Evolutionary conservation across 768 basidiomycete genomes (phyloP).

Genomic region (Trametes sanguinea): DNA sequence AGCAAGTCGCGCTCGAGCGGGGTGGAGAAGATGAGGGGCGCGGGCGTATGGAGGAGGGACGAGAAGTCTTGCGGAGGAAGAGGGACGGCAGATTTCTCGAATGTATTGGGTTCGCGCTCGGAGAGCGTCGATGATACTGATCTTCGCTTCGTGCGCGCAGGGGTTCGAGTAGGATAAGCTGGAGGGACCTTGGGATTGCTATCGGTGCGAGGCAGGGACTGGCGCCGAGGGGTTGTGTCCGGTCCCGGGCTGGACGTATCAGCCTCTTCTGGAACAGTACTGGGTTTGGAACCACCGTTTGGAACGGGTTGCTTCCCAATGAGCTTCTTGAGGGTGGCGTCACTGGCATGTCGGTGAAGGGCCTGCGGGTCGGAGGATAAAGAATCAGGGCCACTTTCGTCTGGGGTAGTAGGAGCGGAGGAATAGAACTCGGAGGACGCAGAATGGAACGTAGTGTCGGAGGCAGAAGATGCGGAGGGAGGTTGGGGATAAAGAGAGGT

Average conservation of each 20-base stretch:
- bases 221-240: slow-evolving; percentile 31
- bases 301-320: slow-evolving; percentile 17
- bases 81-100: slow-evolving; percentile 45
- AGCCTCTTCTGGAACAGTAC: slow-evolving; percentile 57
- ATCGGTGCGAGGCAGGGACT: slow-evolving; percentile 29
- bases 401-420: slow-evolving; percentile 61
- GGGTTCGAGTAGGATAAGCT: slow-evolving; percentile 75
- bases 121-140: slow-evolving; percentile 90
- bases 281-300: slow-evolving; percentile 42
- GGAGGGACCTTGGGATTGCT: slow-evolving; percentile 47
- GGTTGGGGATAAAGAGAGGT: slow-evolving; percentile 33
- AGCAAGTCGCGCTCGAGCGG: slow-evolving; percentile 78
- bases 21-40: slow-evolving; percentile 87
- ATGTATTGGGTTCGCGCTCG: slow-evolving; percentile 47
- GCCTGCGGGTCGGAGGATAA: slow-evolving; percentile 25
- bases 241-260: slow-evolving; percentile 17
- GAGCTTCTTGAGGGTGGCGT: slow-evolving; percentile 58
- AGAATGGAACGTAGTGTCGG: slow-evolving; percentile 53
- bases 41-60: slow-evolving; percentile 60
- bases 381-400: slow-evolving; percentile 36
- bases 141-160: slow-evolving; percentile 92
- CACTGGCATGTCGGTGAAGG: slow-evolving; percentile 56
- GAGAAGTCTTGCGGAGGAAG: slow-evolving; percentile 58
- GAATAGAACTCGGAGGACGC: slow-evolving; percentile 52
- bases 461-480: slow-evolving; percentile 46